Evolutionary conservation across 2,329 filamentous ascomycete genomes (phyloP).

Genomic region (Paraconiothyrium brasiliense): DNA sequence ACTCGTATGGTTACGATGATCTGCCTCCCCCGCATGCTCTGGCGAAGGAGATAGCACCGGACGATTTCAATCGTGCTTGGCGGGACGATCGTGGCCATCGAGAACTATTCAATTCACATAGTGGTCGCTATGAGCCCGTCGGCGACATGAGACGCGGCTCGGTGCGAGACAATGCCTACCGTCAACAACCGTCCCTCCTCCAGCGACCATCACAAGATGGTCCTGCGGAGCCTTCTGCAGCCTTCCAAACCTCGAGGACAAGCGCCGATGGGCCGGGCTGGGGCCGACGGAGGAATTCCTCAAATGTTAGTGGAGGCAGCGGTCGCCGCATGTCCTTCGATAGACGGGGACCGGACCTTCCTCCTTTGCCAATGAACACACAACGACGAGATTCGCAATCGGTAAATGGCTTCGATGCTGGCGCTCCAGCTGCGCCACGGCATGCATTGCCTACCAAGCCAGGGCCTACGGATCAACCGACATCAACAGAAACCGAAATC

Average conservation of each 20-base stretch:
- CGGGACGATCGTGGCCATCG: conserved; percentile 75
- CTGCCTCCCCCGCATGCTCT: conserved; percentile 61
- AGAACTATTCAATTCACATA: conserved; percentile 95
- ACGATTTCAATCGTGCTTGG: conserved; percentile 91
- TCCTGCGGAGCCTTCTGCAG: conserved; percentile 83
- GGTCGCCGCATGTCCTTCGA: conserved; percentile 70
- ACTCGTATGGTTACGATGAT: conserved; percentile 65
- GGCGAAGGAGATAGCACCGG: conserved; percentile 87
- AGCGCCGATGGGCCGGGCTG: conserved; percentile 72
- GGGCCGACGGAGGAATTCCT: conserved; percentile 83
- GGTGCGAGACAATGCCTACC: conserved; percentile 72
- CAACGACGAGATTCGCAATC: conserved; percentile 45
- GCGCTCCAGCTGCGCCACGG: conserved; percentile 32
- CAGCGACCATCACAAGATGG: conserved; percentile 74
- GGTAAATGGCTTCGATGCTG: conserved; percentile 38
- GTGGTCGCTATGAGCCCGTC: conserved; percentile 90
- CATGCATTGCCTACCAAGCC: conserved; percentile 58
- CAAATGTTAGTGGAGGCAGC: conserved; percentile 89
- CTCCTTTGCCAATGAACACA: conserved; percentile 35
- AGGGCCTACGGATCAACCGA: conserved; percentile 94
- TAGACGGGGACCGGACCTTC: conserved; percentile 54
- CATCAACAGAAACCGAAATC: conserved; percentile 25
- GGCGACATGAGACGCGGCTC: conserved; percentile 75
- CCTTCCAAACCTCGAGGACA: conserved; percentile 82
- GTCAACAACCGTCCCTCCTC: conserved; percentile 80